These are phyloP conservation scores for Parasarocladium wereldwijsianum DNA, from an alignment of 2,329 filamentous ascomycete species.

Conservation along the genomic window DNA sequence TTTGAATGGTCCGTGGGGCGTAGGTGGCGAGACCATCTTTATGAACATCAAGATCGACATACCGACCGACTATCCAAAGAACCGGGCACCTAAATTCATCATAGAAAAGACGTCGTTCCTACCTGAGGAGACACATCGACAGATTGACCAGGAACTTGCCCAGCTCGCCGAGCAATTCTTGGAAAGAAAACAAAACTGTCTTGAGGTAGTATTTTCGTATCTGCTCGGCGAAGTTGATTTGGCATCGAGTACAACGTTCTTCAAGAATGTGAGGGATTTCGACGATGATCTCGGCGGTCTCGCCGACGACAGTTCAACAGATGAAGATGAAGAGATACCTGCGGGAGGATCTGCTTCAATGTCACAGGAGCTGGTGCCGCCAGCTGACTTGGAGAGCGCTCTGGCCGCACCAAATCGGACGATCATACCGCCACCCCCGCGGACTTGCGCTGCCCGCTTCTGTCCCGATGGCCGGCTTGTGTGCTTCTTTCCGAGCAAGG, in stretches of 20 bases:
- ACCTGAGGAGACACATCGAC: slow-evolving; percentile 36
- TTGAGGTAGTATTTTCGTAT: slow-evolving; percentile 48
- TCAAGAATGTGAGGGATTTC: slow-evolving; percentile 49
- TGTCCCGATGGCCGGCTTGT: slow-evolving; percentile 47
- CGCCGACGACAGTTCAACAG: slow-evolving; percentile 69
- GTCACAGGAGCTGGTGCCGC: slow-evolving; percentile 45
- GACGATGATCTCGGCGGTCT: slow-evolving; percentile 41
- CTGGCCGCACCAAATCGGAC: slow-evolving; percentile 35
- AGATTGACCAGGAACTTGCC: slow-evolving; percentile 38
- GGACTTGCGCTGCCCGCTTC: slow-evolving; percentile 46
- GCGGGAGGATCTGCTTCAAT: slow-evolving; percentile 40
- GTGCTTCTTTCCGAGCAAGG: slow-evolving; percentile 56
- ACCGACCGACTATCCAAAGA: slow-evolving; percentile 42
- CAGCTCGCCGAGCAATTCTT: slow-evolving; percentile 41
- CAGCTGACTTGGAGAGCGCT: slow-evolving; percentile 36
- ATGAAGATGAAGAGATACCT: slow-evolving; percentile 50
- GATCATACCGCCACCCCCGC: slow-evolving; percentile 39
- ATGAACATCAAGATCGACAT: slow-evolving; percentile 48
- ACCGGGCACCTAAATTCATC: slow-evolving; percentile 40
- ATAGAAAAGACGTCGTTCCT: slow-evolving; percentile 50
- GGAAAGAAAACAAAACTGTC: slow-evolving; percentile 42
- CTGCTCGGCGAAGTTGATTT: slow-evolving; percentile 48
- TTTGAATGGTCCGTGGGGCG: slow-evolving; percentile 50
- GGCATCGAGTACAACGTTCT: slow-evolving; percentile 43
- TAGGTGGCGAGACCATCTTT: slow-evolving; percentile 39